Base-by-base conservation (phyloP, 2,329 filamentous ascomycete species). In the Berkeleyomyces basicola region DNA sequence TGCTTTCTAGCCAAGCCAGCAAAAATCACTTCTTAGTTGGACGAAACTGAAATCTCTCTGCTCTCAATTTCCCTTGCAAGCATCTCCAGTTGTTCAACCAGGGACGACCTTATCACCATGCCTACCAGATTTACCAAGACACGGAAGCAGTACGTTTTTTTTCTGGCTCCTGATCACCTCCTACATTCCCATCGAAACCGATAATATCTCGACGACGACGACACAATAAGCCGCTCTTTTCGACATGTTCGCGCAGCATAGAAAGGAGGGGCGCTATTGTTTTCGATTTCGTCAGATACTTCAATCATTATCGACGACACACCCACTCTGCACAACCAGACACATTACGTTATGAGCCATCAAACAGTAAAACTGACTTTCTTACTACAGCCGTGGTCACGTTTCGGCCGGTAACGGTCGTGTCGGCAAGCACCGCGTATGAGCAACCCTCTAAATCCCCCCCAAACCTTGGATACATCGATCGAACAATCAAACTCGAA, bases 331-430 rank as follows among this genome's bases (percentile, higher is more conserved):
- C 11, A 31, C 51, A 49, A 16, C 33, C 11, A 39, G 10, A 65
- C 46, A 58, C 63, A 64, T 40, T 53, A 23, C 58, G 64, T 33
- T 36, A 42, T 23, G 11, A 57, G 6, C 43, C 7, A 33, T 14
- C 23, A 42, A 42, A 51, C 14, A 51, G 36, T 68, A 66, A 63
- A 64, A 68, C 72, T 74, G 68, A 73, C 63, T 67, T 69, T 67
- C 68, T 66, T 66, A 69, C 67, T 61, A 72, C 75, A 90, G 87
- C 82, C 90, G 92, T 82, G 92, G 92, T 79, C 90, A 99, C 82
- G 93, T 99, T 76, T 95, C 88, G 75, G 90, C 90, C 83, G 93
- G 93, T 83, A 86, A 97, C 79, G 92, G 93, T 82, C 92, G 92
- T 85, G 79, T 97, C 76, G 93, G 93, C 78, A 97, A 97, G 88